These are phyloP conservation scores for Calocybe cyanea DNA, from an alignment of 768 basidiomycete species.

Conservation along the genomic window DNA sequence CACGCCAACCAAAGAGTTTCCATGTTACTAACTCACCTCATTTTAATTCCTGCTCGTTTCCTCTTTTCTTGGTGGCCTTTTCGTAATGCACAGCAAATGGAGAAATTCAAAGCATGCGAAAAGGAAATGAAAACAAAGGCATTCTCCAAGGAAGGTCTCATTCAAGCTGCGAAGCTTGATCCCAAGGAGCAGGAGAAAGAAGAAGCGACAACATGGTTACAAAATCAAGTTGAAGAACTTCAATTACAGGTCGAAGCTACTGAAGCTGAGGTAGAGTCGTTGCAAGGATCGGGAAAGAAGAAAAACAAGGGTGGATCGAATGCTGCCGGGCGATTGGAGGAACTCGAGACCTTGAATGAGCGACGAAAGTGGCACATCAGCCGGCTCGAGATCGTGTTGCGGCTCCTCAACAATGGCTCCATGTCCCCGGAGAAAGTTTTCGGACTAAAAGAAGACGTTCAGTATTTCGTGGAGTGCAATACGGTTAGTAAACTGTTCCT, in stretches of 20 bases:
- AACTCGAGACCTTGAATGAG: slow-evolving; percentile 87
- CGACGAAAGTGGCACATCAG: slow-evolving; percentile 93
- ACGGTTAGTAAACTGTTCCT: slow-evolving; percentile 55
- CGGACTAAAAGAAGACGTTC: slow-evolving; percentile 87
- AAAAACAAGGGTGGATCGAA: slow-evolving; percentile 69
- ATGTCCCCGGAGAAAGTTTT: slow-evolving; percentile 77
- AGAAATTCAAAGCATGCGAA: slow-evolving; percentile 99
- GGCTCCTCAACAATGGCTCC: slow-evolving; percentile 92
- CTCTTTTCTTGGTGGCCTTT: slow-evolving; percentile 22
- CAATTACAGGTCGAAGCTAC: slow-evolving; percentile 90
- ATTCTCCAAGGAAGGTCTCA: slow-evolving; percentile 97
- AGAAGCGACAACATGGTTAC: slow-evolving; percentile 85
- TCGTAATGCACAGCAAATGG: slow-evolving; percentile 85
- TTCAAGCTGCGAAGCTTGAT: slow-evolving; percentile 89
- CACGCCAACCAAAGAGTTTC: slow-evolving; percentile 6
- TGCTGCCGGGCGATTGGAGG: slow-evolving; percentile 68
- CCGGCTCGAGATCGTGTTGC: slow-evolving; percentile 88
- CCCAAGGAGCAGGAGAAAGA: slow-evolving; percentile 97
- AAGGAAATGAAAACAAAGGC: slow-evolving; percentile 99
- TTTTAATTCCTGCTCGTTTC: slow-evolving; percentile 21
- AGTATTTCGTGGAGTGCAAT: slow-evolving; percentile 95
- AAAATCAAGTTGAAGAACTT: slow-evolving; percentile 85
- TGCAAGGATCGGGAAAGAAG: slow-evolving; percentile 82
- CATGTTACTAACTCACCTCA: slow-evolving; percentile 19
- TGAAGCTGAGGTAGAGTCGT: slow-evolving; percentile 90